Conservation (phyloP, 371 early-diverging fungal genomes). For the Capillidium rhysosporum region DNA sequence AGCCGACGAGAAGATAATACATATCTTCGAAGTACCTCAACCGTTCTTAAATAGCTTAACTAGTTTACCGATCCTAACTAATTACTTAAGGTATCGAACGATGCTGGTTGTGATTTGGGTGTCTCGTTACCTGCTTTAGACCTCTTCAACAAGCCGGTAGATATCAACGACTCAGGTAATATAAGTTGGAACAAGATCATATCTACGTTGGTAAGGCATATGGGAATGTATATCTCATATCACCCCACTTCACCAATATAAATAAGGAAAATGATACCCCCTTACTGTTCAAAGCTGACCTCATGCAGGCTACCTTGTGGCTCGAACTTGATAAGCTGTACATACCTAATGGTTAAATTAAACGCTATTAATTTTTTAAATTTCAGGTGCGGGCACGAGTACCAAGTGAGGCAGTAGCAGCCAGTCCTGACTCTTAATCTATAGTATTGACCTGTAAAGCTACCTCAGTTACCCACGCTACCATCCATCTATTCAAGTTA, state of each 20-base stretch:
- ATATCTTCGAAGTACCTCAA: conserved; percentile 75
- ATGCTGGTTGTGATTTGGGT: conserved; percentile 29
- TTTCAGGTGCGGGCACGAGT: conserved; percentile 67
- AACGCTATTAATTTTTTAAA: background rate
- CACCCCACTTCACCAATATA: conserved; percentile 12
- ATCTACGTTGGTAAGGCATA: conserved; percentile 21
- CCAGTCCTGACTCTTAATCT: conserved; percentile 38
- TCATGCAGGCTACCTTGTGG: conserved; percentile 85
- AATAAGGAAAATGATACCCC: conserved; percentile 34
- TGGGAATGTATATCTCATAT: conserved; percentile 22
- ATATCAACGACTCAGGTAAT: conserved; percentile 22
- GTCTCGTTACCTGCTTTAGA: conserved; percentile 86
- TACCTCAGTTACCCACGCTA: conserved; percentile 51
- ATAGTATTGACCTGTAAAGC: conserved; percentile 74
- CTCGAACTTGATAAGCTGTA: conserved; percentile 84
- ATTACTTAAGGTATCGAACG: background rate
- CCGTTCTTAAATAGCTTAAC: conserved; percentile 50
- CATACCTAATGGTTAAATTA: conserved; percentile 3
- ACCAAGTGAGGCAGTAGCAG: conserved; percentile 70
- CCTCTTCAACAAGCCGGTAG: conserved; percentile 85
- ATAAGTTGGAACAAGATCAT: no score
- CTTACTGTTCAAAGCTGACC: conserved; percentile 76
- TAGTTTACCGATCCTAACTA: conserved; percentile 17
- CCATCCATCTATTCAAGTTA: conserved; percentile 47
- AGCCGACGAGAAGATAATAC: conserved; percentile 83